Evolutionary conservation across 345 rosid genomes (phyloP), one percentile per base, ranked within the genome.

Genomic region (Eucalyptus pauciflora): DNA sequence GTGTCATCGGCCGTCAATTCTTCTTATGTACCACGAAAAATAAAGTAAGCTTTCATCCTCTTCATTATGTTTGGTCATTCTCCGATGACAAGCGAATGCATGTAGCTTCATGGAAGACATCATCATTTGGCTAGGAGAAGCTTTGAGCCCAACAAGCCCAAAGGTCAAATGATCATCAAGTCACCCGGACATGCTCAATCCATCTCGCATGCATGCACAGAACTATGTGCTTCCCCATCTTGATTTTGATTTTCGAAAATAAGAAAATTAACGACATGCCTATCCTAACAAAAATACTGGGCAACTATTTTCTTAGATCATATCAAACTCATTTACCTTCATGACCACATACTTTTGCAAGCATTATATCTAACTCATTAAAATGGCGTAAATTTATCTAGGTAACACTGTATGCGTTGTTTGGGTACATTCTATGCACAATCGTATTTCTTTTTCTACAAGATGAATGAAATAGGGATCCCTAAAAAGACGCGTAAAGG

Each of bases 401-500:
- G n/a, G 5, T 64, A 14, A n/a, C 37, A 64, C 0, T n/a, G 4
- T 2, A n/a, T 14, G 37, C 1, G 9, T n/a, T n/a, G 10, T 64
- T 64, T n/a, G 71, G 18, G 37, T 13, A 64, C 37, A n/a, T 13
- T 7, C 1, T 27, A 27, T 27, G 31, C 31, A 60, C n/a, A 60
- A 27, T 12, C 0, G 31, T 27, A 60, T 27, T 29, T 60, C 7
- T 27, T 12, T 12, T 60, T 27, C 16, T 62, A 13, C 7, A 62
- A 3, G 16, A 27, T 29, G 37, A 64, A 64, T 13, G n/a, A 15
- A 29, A n/a, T 12, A n/a, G 8, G 37, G 16, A 64, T 64, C 10
- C 71, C 14, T 64, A 64, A n/a, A 64, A n/a, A 7, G 71, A 29
- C 5, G 14, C 0, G 0, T 64, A 1, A 64, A 64, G 0, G 14